phyloP scores from a whole-genome alignment of 1,284 basidiomycete species.

The Ceratobasidium sp. region DNA sequence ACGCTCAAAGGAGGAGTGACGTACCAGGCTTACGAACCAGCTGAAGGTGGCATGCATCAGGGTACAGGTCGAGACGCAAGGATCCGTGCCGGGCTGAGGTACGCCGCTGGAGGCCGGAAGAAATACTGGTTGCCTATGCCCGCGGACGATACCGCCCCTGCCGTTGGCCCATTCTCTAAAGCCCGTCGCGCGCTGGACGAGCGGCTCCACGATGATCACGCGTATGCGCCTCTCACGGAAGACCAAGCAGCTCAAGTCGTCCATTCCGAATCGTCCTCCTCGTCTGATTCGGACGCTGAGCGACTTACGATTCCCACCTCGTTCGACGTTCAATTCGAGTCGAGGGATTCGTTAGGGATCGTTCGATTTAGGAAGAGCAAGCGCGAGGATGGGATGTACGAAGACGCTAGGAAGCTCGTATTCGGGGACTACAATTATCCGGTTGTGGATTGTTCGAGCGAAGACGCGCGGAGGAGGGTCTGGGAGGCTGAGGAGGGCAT shows the following conservation, averaged over 20 bases:
- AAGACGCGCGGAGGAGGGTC: slow-evolving; percentile 72
- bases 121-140: slow-evolving; percentile 93
- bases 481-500: slow-evolving; percentile 82
- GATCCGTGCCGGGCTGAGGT: slow-evolving; percentile 91
- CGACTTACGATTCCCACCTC: slow-evolving; percentile 51
- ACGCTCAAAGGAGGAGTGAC: slow-evolving; percentile 93
- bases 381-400: slow-evolving; percentile 77
- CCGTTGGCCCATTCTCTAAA: slow-evolving; percentile 59
- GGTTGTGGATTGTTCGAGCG: slow-evolving; percentile 86
- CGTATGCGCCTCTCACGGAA: slow-evolving; percentile 81
- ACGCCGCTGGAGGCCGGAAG: slow-evolving; percentile 86
- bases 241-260: slow-evolving; percentile 76
- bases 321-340: slow-evolving; percentile 63
- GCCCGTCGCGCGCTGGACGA: slow-evolving; percentile 58
- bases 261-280: slow-evolving; percentile 63
- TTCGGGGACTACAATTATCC: slow-evolving; percentile 96
- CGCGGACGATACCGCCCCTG: slow-evolving; percentile 58
- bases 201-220: slow-evolving; percentile 66
- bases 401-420: slow-evolving; percentile 76
- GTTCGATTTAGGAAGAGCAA: slow-evolving; percentile 63
- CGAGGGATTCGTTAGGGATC: slow-evolving; percentile 53
- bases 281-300: slow-evolving; percentile 34
- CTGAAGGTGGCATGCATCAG: slow-evolving; percentile 91
- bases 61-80: slow-evolving; percentile 85
- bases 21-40: slow-evolving; percentile 96